Percentiles rank a stretch among this genome's conserved stretches.
phyloP scores from a whole-genome alignment of 2,329 filamentous ascomycete genomes.

The Trichoderma arundinaceum region DNA sequence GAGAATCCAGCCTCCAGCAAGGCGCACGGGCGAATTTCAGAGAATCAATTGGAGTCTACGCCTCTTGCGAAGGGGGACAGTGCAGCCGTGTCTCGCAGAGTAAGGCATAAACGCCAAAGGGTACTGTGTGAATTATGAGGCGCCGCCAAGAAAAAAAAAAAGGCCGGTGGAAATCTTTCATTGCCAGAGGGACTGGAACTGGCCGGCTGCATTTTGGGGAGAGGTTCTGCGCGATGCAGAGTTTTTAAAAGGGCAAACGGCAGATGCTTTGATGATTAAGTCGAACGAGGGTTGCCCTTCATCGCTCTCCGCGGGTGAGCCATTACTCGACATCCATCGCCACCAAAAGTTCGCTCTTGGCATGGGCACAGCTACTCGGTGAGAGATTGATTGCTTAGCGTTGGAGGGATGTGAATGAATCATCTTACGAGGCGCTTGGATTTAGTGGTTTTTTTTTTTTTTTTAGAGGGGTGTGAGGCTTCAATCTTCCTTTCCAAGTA shows the following conservation, averaged over 20 bases:
- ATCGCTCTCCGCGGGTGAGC: not conserved
- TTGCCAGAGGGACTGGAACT: not conserved
- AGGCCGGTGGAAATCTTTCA: not conserved
- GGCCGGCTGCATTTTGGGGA: too few species aligned
- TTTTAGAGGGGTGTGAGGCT: too few species aligned
- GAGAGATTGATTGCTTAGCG: not conserved
- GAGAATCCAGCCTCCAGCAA: too few species aligned
- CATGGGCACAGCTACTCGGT: not conserved
- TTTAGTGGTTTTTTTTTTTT: not conserved
- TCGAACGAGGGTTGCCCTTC: not conserved
- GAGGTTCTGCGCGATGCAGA: too few species aligned
- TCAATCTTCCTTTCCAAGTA: too few species aligned
- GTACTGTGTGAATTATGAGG: conserved; percentile 23
- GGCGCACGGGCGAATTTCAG: not conserved
- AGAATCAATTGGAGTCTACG: not conserved
- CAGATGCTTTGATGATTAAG: too few species aligned
- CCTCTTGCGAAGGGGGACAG: conserved; percentile 6
- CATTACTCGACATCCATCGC: not conserved
- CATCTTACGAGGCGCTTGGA: not conserved
- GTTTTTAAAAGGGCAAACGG: too few species aligned
- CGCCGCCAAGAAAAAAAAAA: not conserved
- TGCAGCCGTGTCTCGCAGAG: conserved; percentile 9
- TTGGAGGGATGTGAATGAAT: too few species aligned
- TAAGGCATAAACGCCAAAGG: not conserved
- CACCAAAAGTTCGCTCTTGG: not conserved